Evolutionary conservation across 805 yeast genomes (phyloP).

Genomic region (Cyberlindnera misumaiensis): DNA sequence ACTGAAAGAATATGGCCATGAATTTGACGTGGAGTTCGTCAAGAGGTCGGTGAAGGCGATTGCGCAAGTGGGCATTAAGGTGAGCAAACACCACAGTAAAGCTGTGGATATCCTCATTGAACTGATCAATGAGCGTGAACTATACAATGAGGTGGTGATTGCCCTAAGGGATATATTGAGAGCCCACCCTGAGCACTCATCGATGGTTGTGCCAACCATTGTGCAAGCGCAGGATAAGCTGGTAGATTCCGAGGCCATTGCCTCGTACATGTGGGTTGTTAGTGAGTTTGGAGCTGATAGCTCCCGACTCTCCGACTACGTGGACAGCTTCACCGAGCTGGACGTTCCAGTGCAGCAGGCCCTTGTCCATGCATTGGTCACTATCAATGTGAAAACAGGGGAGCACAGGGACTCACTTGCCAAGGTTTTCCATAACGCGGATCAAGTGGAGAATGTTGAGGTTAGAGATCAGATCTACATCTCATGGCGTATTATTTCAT

Average conservation of each 20-base stretch:
- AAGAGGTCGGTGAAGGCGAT: slow-evolving; percentile 57
- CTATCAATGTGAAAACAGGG: slow-evolving; percentile 41
- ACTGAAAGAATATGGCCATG: slow-evolving; percentile 75
- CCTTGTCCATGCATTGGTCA: slow-evolving; percentile 55
- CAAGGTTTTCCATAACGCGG: slow-evolving; percentile 56
- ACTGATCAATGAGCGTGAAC: slow-evolving; percentile 54
- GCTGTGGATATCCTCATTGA: slow-evolving; percentile 56
- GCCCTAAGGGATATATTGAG: slow-evolving; percentile 62
- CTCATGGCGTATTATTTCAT: slow-evolving; percentile 71
- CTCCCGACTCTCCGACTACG: slow-evolving; percentile 37
- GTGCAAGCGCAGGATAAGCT: slow-evolving; percentile 40
- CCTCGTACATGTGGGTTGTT: slow-evolving; percentile 57
- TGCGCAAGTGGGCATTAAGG: slow-evolving; percentile 65
- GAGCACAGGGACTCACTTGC: slow-evolving; percentile 40
- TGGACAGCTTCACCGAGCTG: slow-evolving; percentile 48
- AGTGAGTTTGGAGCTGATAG: slow-evolving; percentile 64
- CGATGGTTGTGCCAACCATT: slow-evolving; percentile 50
- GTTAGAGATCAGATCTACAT: slow-evolving; percentile 75
- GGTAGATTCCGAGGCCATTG: slow-evolving; percentile 43
- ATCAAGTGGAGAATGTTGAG: slow-evolving; percentile 63
- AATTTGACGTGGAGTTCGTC: slow-evolving; percentile 76
- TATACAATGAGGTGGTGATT: slow-evolving; percentile 56
- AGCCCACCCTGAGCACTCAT: slow-evolving; percentile 47
- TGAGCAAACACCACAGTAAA: slow-evolving; percentile 42
- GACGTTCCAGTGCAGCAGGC: slow-evolving; percentile 57